Base-by-base conservation (phyloP, 2,329 filamentous ascomycete species). In the Aspergillus melleus region DNA sequence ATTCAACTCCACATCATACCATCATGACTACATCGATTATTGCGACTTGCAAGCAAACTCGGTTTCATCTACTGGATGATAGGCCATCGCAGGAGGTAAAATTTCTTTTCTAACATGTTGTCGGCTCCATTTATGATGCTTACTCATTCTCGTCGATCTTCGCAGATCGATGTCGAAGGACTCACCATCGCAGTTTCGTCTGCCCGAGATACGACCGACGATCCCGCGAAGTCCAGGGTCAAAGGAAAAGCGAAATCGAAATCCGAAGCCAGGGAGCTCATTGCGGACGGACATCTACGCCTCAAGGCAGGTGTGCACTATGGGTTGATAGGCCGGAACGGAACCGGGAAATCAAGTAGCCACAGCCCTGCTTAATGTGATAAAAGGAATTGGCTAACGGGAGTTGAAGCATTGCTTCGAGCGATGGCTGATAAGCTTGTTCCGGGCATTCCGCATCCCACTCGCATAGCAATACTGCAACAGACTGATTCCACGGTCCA, bases 391-490 rank as follows among this genome's bases (percentile, higher is more conserved):
- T 30, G 26, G 22, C 44, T 64, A 52, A 55, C 64, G 29, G 56
- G 55, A 9, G 10, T 29, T 19, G 6, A 50, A 90, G 88, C 90
- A 0, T 76, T 94, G 6, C 79, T 95, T 16, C 86, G 86, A 68
- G 90, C 91, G 1, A 87, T 96, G 65, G 88, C 87, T 4, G 87
- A 92, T 62, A 91, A 91, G 68, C 81, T 92, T 36, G 89, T 96
- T 16, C 90, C 91, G 0, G 91, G 90, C 0, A 88, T 92, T 44
- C 86, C 88, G 0, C 83, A 88, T 64, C 79, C 84, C 30, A 86
- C 87, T 0, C 82, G 87, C 22, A 83, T 91, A 49, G 83, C 88
- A 0, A 85, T 92, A 51, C 73, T 92, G 12, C 89, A 91, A 65
- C 90, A 92, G 75, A 90, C 86, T 0, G 76, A 81, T 14, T 74